Evolutionary conservation across 139 green algal species (phyloP).

Genomic region (Chlorella sp.): DNA sequence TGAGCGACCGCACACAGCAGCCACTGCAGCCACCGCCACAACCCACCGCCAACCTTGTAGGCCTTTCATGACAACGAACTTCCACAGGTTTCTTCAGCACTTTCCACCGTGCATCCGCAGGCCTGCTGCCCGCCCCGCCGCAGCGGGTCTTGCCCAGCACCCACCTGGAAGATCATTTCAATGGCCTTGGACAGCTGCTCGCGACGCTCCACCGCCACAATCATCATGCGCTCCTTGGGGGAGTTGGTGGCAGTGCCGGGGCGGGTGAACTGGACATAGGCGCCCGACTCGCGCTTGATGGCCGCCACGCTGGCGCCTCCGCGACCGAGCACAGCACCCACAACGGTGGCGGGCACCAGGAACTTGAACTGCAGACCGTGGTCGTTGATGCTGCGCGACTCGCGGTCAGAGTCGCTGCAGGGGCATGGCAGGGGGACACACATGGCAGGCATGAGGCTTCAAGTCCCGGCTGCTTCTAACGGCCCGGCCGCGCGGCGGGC

Average conservation of each 20-base stretch:
- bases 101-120: too few species aligned
- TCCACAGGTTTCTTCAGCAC: too few species aligned
- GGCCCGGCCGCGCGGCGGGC: background rate
- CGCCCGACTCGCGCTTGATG: conserved; percentile 44
- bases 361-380: conserved; percentile 43
- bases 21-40: too few species aligned
- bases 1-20: too few species aligned
- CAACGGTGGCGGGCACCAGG: conserved; percentile 39
- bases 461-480: background rate
- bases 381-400: conserved; percentile 36
- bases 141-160: background rate
- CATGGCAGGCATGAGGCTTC: background rate
- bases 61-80: too few species aligned
- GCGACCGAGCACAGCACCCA: conserved; percentile 40
- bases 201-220: conserved; percentile 35
- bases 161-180: conserved; percentile 19
- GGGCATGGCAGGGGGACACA: background rate
- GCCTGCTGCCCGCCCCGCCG: too few species aligned
- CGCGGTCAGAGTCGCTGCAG: conserved; percentile 13
- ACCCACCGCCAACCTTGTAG: too few species aligned
- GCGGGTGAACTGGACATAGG: conserved; percentile 43
- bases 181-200: conserved; percentile 21
- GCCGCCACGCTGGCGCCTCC: conserved; percentile 32
- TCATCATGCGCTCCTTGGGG: conserved; percentile 47
- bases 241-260: conserved; percentile 38